phyloP scores from a whole-genome alignment of 345 rosid genomes.

The Rhodomyrtus tomentosa region DNA sequence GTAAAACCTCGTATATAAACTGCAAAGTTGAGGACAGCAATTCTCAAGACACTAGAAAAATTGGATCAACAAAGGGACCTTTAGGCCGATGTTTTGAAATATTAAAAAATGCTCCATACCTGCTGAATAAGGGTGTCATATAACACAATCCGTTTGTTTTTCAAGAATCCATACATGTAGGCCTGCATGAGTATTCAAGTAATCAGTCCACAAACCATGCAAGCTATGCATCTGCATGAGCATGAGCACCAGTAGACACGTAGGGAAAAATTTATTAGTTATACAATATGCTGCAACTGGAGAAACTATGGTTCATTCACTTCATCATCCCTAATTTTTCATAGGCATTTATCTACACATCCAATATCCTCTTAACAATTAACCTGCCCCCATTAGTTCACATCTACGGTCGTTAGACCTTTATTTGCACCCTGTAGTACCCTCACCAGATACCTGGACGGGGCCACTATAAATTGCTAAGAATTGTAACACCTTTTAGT shows the following conservation, averaged over 20 bases:
- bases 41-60: background rate
- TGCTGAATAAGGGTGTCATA: constrained; percentile 98
- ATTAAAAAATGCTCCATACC: constrained; percentile 24
- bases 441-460: background rate
- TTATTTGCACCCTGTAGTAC: background rate
- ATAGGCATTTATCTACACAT: background rate
- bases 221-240: background rate
- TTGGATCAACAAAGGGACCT: background rate
- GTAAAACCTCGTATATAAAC: background rate
- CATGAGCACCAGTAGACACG: background rate
- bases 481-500: background rate
- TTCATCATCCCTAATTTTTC: background rate
- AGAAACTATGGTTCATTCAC: background rate
- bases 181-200: constrained; percentile 40
- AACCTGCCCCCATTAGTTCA: background rate
- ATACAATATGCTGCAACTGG: background rate
- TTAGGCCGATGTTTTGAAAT: background rate
- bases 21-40: background rate
- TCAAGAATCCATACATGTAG: constrained; percentile 97
- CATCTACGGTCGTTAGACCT: background rate
- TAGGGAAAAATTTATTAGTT: background rate
- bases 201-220: background rate
- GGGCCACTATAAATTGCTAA: background rate
- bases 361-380: background rate
- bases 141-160: constrained; percentile 96